Base-by-base conservation (phyloP, 2,329 filamentous ascomycete genomes). In the Bipolaris gigantea region DNA sequence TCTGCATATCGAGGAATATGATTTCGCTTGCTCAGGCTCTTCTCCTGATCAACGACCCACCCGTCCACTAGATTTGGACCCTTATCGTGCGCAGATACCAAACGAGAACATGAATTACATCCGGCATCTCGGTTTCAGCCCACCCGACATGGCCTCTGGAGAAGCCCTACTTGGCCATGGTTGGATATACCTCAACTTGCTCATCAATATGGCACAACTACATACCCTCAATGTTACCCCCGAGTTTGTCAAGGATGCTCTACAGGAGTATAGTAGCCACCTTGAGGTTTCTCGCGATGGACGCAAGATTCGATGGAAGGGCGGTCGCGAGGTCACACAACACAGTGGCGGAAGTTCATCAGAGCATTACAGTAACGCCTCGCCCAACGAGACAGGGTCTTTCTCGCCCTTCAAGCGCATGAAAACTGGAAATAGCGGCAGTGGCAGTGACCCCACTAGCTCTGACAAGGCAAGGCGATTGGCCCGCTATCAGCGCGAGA, bases 181-280 rank as follows among this genome's bases (percentile, higher is more conserved):
- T 4, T 94, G 90, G 90, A 85, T 93, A 0, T 93, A 92, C 63
- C 76, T 94, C 6, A 94, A 94, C 62, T 76, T 95, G 1, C 79
- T 95, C 1, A 86, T 87, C 68, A 92, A 88, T 66, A 83, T 95
- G 79, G 90, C 91, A 0, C 90, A 95, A 73, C 77, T 95, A 16
- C 90, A 95, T 64, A 93, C 92, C 0, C 81, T 94, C 62, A 92
- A 91, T 54, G 90, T 95, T 1, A 92, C 90, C 0, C 81, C 87
- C 0, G 85, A 88, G 25, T 93, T 93, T 64, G 85, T 94, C 35
- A 86, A 89, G 53, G 83, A 83, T 33, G 89, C 91, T 0, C 80
- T 95, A 1, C 77, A 79, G 0, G 85, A 89, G 45, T 83, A 86
- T 60, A 93, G 89, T 64, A 82, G 83, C 18, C 89, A 88, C 63